These are phyloP conservation scores for Claviceps citrina DNA, from an alignment of 2,329 filamentous ascomycete species.

Conservation along the genomic window DNA sequence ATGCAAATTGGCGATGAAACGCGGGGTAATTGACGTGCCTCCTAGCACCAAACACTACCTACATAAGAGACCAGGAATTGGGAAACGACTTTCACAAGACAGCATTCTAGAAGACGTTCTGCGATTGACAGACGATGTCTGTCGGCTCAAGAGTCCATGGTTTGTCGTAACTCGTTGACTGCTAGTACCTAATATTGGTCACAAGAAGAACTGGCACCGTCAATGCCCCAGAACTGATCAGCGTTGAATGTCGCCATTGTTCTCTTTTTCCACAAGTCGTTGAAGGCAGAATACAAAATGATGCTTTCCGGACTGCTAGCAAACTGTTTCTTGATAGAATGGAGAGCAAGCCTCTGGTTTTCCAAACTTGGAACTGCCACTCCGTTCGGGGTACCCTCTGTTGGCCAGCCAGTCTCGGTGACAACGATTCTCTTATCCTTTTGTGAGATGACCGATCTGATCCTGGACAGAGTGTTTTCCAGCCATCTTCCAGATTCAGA, in stretches of 20 bases:
- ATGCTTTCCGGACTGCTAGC: slow-evolving; percentile 32
- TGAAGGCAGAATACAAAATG: slow-evolving; percentile 65
- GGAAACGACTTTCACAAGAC: too few species aligned
- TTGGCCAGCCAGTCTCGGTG: slow-evolving; percentile 77
- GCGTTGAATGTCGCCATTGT: slow-evolving; percentile 46
- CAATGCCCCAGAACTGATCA: slow-evolving; percentile 65
- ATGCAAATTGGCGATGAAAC: too few species aligned
- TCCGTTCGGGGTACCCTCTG: slow-evolving; percentile 48
- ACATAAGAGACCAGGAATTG: too few species aligned
- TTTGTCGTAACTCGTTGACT: too few species aligned
- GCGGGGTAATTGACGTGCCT: too few species aligned
- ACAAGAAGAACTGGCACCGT: slow-evolving; percentile 15
- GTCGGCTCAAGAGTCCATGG: too few species aligned
- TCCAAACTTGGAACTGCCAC: slow-evolving; percentile 50
- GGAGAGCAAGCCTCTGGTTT: slow-evolving; percentile 52
- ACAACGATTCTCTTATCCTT: slow-evolving; percentile 62
- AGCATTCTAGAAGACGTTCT: too few species aligned
- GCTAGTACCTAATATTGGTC: too few species aligned
- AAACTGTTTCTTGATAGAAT: slow-evolving; percentile 48
- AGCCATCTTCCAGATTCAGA: slow-evolving; percentile 53
- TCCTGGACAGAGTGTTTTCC: slow-evolving; percentile 32
- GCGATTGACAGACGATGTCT: too few species aligned
- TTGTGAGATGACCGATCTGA: slow-evolving; percentile 27
- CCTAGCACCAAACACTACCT: too few species aligned
- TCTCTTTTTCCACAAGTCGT: slow-evolving; percentile 65